Conservation (phyloP, 805 yeast species). For the Wickerhamomyces sydowiorum region DNA sequence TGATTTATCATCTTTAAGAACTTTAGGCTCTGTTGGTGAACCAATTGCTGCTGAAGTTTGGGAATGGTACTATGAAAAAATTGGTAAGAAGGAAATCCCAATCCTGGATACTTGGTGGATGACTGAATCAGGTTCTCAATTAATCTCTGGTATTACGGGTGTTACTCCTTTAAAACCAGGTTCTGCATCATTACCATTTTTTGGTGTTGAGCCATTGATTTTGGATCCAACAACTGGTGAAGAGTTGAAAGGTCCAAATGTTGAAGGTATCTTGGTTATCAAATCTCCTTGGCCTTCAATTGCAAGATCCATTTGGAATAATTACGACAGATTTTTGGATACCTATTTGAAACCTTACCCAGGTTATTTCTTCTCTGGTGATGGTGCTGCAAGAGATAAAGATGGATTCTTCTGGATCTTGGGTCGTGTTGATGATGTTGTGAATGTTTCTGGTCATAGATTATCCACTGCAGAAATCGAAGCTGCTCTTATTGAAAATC, state of each 20-base stretch:
- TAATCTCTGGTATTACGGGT: slow-evolving; percentile 72
- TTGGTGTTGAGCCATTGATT: slow-evolving; percentile 70
- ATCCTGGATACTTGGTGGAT: slow-evolving; percentile 85
- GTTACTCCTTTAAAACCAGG: slow-evolving; percentile 82
- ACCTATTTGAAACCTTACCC: slow-evolving; percentile 82
- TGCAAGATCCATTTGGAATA: slow-evolving; percentile 77
- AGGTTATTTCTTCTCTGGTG: slow-evolving; percentile 82
- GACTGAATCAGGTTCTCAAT: slow-evolving; percentile 80
- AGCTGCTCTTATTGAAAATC: slow-evolving; percentile 72
- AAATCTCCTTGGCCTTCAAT: slow-evolving; percentile 79
- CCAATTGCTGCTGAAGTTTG: slow-evolving; percentile 83
- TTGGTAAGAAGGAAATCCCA: slow-evolving; percentile 66
- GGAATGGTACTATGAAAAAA: slow-evolving; percentile 77
- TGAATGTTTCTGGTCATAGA: slow-evolving; percentile 82
- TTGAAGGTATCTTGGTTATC: slow-evolving; percentile 76
- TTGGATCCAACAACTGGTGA: slow-evolving; percentile 71
- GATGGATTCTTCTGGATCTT: slow-evolving; percentile 84
- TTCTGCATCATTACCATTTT: slow-evolving; percentile 78
- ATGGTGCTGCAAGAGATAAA: slow-evolving; percentile 81
- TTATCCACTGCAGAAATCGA: slow-evolving; percentile 87
- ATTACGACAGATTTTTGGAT: slow-evolving; percentile 68
- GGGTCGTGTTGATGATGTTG: slow-evolving; percentile 87
- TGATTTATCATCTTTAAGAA: slow-evolving; percentile 60
- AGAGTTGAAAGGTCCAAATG: slow-evolving; percentile 62
- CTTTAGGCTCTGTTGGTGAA: slow-evolving; percentile 80